A percentile compares a stretch with the other conserved stretches of the same genome.
These are phyloP conservation scores for Acacia concinna DNA, from an alignment of 331 rosid genomes.

Conservation along the genomic window DNA sequence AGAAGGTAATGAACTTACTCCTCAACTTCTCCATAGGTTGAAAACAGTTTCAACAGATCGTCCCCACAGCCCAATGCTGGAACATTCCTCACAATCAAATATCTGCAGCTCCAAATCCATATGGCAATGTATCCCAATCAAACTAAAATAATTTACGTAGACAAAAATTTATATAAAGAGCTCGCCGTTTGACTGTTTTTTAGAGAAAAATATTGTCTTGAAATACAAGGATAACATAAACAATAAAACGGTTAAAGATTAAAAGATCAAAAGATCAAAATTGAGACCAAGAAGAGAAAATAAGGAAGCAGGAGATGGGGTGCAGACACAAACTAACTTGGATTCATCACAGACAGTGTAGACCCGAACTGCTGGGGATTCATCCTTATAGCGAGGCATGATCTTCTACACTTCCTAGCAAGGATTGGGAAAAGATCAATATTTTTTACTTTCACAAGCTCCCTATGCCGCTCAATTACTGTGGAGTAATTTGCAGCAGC, in stretches of 20 bases:
- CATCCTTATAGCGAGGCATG: constrained; percentile 71
- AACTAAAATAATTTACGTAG: background rate
- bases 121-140: background rate
- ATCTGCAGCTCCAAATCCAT: constrained; percentile 43
- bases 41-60: constrained; percentile 66
- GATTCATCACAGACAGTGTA: constrained; percentile 92
- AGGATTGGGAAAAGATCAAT: background rate
- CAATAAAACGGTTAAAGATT: background rate
- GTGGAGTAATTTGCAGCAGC: background rate
- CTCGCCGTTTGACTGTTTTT: background rate
- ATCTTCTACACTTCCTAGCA: background rate
- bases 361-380: constrained; percentile 69
- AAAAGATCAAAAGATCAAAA: background rate
- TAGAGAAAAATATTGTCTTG: background rate
- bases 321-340: constrained; percentile 41
- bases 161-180: background rate
- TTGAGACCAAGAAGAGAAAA: background rate
- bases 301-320: background rate
- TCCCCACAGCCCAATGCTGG: constrained; percentile 89
- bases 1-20: constrained; percentile 49
- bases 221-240: background rate
- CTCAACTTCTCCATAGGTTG: constrained; percentile 74
- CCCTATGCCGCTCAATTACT: background rate
- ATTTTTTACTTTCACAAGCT: background rate
- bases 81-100: constrained; percentile 78